Evolutionary conservation across 805 yeast genomes (phyloP), one percentile per base, ranked within the genome.

Genomic region (Groenewaldozyma salmanticensis): DNA sequence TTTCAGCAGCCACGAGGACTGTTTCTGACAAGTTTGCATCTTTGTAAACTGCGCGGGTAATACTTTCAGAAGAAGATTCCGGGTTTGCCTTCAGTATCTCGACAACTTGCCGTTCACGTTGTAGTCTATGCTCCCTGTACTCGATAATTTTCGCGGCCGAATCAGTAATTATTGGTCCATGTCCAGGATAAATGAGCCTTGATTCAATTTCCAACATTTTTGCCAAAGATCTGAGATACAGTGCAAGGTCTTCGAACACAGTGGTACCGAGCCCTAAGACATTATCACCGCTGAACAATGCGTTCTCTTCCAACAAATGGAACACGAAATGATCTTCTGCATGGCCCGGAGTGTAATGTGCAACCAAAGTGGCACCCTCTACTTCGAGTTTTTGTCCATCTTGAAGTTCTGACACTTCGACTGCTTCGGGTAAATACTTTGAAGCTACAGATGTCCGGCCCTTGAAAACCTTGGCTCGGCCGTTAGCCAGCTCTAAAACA

Each of bases 191-290:
- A 22, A 62, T 54, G 5, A 9, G 9, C 37, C n/a, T 20, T 6
- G 24, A 5, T 18, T 33, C 22, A 9, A 54, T 33, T 13, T 39
- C 48, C 21, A 44, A 44, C 59, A 59, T 57, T 5, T 50, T 45
- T 21, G 40, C 33, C 31, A 62, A 50, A 15, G 62, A 52, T 5
- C 45, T 41, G 47, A 61, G 39, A 49, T 62, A 62, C 21, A 17
- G 33, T 5, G 36, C 24, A 38, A 62, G 56, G 40, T 62, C 57
- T 11, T 46, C 49, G 43, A 62, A 62, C 31, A 60, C 61, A 1
- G 62, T 46, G 9, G 67, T 54, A 4, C 67, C 65, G 31, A 54
- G 58, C 19, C 67, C 67, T 11, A 62, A 55, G n/a, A 62, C 54
- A 39, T 61, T 61, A 49, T 62, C 67, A 16, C 60, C 66, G 4